phyloP scores from a whole-genome alignment of 73 alveolate genomes.

The Paramecium sexaurelia region DNA sequence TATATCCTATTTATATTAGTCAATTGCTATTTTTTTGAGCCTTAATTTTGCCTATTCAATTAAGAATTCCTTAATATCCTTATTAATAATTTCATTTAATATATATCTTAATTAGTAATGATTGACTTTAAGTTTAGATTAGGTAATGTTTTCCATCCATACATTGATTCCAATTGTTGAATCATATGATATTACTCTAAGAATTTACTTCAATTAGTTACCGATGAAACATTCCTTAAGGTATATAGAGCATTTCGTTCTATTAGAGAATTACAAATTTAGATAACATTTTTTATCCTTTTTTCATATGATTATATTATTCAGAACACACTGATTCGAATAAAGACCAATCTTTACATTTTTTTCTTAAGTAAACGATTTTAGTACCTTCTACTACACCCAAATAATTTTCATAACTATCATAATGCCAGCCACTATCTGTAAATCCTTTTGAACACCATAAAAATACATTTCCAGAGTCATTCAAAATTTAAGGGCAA shows the following conservation, averaged over 20 bases:
- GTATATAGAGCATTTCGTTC: constrained; percentile 8
- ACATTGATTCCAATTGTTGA: constrained; percentile 6
- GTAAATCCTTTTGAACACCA: constrained; percentile 58
- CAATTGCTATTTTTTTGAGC: background rate
- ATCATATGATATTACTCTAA: constrained; percentile 49
- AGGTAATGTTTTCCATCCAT: constrained; percentile 30
- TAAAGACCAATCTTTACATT: background rate
- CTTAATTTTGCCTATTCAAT: background rate
- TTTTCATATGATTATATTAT: constrained; percentile 9
- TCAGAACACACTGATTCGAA: constrained; percentile 35
- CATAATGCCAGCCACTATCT: constrained; percentile 64
- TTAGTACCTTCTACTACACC: constrained; percentile 31
- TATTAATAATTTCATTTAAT: background rate
- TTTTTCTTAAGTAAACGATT: background rate
- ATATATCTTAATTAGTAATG: constrained; percentile 41
- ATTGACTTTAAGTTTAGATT: background rate
- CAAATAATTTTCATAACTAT: constrained; percentile 48
- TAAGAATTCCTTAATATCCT: background rate
- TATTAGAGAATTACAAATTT: constrained; percentile 10
- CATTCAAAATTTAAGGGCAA: constrained; percentile 3
- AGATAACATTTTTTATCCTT: background rate
- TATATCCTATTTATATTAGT: background rate
- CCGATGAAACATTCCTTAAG: constrained; percentile 54
- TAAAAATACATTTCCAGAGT: background rate
- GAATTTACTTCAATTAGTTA: background rate